Evolutionary conservation across 164 flowering plant genomes (phyloP).

Genomic region (Aristolochia fimbriata): DNA sequence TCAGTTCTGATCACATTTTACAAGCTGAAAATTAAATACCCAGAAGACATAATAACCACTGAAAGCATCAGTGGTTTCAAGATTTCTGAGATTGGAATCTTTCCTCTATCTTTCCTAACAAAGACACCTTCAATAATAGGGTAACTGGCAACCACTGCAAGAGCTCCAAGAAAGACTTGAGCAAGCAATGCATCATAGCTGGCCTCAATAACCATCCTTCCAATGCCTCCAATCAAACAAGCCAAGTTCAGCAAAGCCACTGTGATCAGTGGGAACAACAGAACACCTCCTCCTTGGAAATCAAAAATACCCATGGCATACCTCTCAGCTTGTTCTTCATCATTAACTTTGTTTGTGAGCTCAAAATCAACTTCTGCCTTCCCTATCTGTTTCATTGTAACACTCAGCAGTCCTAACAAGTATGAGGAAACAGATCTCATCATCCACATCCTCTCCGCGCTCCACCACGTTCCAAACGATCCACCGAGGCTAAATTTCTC

Average conservation of each 20-base stretch:
- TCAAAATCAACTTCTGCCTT: constrained; percentile 15
- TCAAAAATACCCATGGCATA: constrained; percentile 19
- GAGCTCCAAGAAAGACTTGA: constrained; percentile 14
- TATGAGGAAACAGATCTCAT: constrained; percentile 12
- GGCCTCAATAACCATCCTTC: constrained; percentile 6
- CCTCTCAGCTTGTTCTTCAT: constrained; percentile 12
- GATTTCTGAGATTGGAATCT: constrained; percentile 1
- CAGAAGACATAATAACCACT: constrained; percentile 7
- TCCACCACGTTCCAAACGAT: constrained; percentile 11
- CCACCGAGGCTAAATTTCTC: constrained; percentile 15
- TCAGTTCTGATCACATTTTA: background rate
- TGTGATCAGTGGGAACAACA: constrained; percentile 17
- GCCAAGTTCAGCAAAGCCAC: constrained; percentile 12
- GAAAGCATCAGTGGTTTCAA: constrained; percentile 2
- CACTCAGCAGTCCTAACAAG: constrained; percentile 12
- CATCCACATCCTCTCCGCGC: constrained; percentile 15
- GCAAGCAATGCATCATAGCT: constrained; percentile 15
- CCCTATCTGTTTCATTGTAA: constrained; percentile 11
- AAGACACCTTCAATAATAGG: constrained; percentile 23
- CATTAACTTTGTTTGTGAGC: constrained; percentile 24
- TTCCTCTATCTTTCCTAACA: constrained; percentile 11
- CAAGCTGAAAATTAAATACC: constrained; percentile 1
- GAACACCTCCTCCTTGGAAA: constrained; percentile 18
- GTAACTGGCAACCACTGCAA: constrained; percentile 7
- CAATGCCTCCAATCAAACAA: constrained; percentile 11